Conservation (phyloP, 2,329 filamentous ascomycete species). For the Botrytis tulipae region DNA sequence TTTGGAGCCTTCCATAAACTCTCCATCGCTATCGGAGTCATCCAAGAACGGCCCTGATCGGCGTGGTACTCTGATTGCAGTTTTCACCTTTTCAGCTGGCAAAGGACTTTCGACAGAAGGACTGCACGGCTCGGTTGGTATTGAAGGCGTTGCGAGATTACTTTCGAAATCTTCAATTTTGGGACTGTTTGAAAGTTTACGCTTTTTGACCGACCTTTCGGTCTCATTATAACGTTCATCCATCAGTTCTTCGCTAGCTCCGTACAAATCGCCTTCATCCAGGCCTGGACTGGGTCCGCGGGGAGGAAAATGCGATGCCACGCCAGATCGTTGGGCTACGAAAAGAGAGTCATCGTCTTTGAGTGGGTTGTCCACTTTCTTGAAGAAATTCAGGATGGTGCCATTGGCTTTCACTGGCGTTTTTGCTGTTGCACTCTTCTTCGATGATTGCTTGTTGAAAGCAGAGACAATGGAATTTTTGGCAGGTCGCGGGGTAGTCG, state of each 20-base stretch:
- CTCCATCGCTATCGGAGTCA: slow-evolving; percentile 61
- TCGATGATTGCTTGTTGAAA: slow-evolving; percentile 23
- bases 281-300: slow-evolving; percentile 22
- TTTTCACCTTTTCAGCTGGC: neutral
- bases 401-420: slow-evolving; percentile 48
- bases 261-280: slow-evolving; percentile 34
- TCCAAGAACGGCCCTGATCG: slow-evolving; percentile 64
- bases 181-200: slow-evolving; percentile 39
- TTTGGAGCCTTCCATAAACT: slow-evolving; percentile 27
- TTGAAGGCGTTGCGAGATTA: neutral
- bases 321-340: slow-evolving; percentile 40
- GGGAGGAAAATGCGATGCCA: neutral
- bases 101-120: neutral
- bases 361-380: slow-evolving; percentile 55
- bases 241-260: slow-evolving; percentile 19
- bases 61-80: slow-evolving; percentile 28
- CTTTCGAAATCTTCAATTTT: slow-evolving; percentile 12
- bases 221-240: slow-evolving; percentile 44
- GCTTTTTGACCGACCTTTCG: slow-evolving; percentile 43
- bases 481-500: slow-evolving; percentile 33
- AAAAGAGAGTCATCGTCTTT: slow-evolving; percentile 58
- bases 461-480: slow-evolving; percentile 33
- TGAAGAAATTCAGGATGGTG: slow-evolving; percentile 73
- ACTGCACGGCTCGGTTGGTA: slow-evolving; percentile 7
- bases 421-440: slow-evolving; percentile 31